phyloP scores from a whole-genome alignment of 176 grass and related monocot genomes.

The Coix lacrymajobi region DNA sequence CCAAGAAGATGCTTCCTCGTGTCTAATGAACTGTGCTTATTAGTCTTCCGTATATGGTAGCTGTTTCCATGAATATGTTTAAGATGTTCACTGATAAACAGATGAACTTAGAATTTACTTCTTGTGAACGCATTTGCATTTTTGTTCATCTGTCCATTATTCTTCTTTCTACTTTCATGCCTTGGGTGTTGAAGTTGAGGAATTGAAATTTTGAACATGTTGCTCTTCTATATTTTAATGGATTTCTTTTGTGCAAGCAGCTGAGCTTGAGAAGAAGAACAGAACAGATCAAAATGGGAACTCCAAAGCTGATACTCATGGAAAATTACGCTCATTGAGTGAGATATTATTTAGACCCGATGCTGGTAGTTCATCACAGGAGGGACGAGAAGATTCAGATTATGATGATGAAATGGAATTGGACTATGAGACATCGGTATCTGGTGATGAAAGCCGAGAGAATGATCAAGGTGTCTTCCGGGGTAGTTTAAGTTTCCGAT shows the following conservation, averaged over 20 bases:
- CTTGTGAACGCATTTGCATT: not conserved
- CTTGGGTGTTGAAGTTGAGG: not conserved
- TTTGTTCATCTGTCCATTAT: not conserved
- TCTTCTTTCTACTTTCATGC: constrained; percentile 18
- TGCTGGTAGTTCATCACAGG: constrained; percentile 50
- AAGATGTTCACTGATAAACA: not conserved
- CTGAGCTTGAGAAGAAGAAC: constrained; percentile 80
- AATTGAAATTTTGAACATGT: constrained; percentile 13
- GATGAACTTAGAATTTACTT: not conserved
- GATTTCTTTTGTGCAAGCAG: constrained; percentile 42
- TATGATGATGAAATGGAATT: constrained; percentile 91
- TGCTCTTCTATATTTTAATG: constrained; percentile 10
- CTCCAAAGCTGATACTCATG: constrained; percentile 43
- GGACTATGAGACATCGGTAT: constrained; percentile 81
- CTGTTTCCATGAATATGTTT: not conserved
- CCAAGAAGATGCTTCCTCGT: not conserved
- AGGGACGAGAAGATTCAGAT: constrained; percentile 71
- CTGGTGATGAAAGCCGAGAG: constrained; percentile 65
- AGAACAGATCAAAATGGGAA: constrained; percentile 55
- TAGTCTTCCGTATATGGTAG: constrained; percentile 14
- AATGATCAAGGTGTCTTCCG: constrained; percentile 61
- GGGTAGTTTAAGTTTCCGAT: constrained; percentile 62
- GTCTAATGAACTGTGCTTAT: not conserved
- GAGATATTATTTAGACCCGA: constrained; percentile 75
- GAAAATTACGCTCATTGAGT: constrained; percentile 67